A percentile compares a stretch with the other conserved stretches of the same genome.
Evolutionary conservation across 2,329 filamentous ascomycete species (phyloP).

Genomic region (Fusarium heterosporum): DNA sequence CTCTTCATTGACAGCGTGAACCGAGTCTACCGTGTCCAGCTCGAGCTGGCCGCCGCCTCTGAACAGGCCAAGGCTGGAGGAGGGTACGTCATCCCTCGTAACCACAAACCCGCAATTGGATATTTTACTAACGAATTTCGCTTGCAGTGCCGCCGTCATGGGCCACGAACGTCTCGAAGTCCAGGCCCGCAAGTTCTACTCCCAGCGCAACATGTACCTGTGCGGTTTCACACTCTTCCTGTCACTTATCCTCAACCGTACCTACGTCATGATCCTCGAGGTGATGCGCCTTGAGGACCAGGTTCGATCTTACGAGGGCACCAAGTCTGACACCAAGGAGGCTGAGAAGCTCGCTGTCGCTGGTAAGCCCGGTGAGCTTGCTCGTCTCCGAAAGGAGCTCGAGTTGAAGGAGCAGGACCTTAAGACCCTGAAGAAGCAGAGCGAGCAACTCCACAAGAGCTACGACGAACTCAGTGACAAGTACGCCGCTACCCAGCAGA

Average conservation of each 20-base stretch:
- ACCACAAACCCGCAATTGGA: constrained; percentile 1
- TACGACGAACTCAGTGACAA: constrained; percentile 89
- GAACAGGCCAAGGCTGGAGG: constrained; percentile 63
- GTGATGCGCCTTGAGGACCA: constrained; percentile 92
- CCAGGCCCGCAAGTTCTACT: constrained; percentile 99
- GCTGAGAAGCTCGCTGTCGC: constrained; percentile 77
- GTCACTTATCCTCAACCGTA: constrained; percentile 98
- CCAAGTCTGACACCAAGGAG: constrained; percentile 69
- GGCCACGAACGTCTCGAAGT: constrained; percentile 97
- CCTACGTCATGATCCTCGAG: constrained; percentile 97
- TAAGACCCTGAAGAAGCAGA: constrained; percentile 91
- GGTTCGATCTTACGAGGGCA: constrained; percentile 80
- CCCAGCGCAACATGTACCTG: constrained; percentile 99
- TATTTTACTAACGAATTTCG: constrained; percentile 33
- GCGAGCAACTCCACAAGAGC: constrained; percentile 82
- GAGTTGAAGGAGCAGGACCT: constrained; percentile 85
- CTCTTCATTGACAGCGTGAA: constrained; percentile 97
- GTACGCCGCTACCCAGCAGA: constrained; percentile 69
- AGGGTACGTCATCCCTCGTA: constrained; percentile 57
- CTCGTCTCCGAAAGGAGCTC: constrained; percentile 75
- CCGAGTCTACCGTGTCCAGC: constrained; percentile 95
- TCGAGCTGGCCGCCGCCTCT: constrained; percentile 80
- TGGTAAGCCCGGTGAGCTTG: constrained; percentile 81
- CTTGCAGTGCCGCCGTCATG: constrained; percentile 72
- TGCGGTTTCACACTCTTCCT: constrained; percentile 99